Evolutionary conservation across 2,329 filamentous ascomycete genomes (phyloP), one percentile per base, ranked within the genome.

Genomic region (Fusarium sp.): DNA sequence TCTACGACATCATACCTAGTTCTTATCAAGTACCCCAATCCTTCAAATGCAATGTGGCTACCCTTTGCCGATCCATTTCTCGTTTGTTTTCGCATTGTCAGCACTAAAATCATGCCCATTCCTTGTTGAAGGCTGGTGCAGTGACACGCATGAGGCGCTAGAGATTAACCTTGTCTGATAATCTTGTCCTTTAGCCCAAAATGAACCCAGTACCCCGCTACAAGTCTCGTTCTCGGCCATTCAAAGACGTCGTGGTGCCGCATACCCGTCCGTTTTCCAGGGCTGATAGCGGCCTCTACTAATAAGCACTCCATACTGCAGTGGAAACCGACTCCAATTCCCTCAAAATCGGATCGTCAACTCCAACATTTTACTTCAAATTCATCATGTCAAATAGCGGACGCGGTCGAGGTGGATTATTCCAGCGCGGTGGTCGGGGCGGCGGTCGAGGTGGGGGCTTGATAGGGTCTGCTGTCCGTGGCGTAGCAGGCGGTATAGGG

Each of bases 401-500:
- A 30, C 57, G 47, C 20, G 63, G 65, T 13, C 44, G 51, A 13
- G 64, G 64, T 28, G 42, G 36, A 28, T 32, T 66, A 5, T 66
- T 66, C n/a, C 52, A 52, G 3, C 60, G 58, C 14, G 45, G 58
- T 14, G 63, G 41, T 20, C 62, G 59, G 17, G 32, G 32, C 32
- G 64, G 54, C 14, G 51, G 62, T 6, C 44, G 61, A 13, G 51
- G 62, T 6, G 65, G 65, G 3, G 63, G 65, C 2, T 22, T 68
- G 3, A 42, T 68, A 30, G 51, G 65, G 12, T 68, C 65, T 8
- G 63, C 65, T 4, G 63, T 68, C 12, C 65, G 65, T 10, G 55
- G 65, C 17, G 65, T 68, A 15, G 65, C 65, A 54, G 63, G 65
- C 5, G 63, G 65, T 6, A 68, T 68, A 20, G 63, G 65, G 8